phyloP scores from a whole-genome alignment of 768 basidiomycete genomes.

The Lenzites betulinus region DNA sequence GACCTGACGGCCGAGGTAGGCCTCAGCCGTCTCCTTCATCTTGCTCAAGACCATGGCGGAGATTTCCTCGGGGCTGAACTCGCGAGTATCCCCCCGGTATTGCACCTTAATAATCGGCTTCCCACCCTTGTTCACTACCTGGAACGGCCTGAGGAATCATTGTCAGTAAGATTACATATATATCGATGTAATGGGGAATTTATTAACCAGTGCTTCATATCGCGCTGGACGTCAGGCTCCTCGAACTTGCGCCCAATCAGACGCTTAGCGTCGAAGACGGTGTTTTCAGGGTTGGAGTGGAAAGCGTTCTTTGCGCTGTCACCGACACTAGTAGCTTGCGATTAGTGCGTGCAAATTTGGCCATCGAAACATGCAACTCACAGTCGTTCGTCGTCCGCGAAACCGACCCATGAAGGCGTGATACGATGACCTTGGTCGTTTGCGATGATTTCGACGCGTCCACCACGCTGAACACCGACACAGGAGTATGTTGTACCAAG shows the following conservation, averaged over 20 bases:
- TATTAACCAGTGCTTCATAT: constrained; percentile 78
- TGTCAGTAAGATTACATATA: not conserved
- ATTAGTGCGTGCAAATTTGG: not conserved
- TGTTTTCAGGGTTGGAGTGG: constrained; percentile 89
- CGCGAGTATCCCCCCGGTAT: constrained; percentile 76
- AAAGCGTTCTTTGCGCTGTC: constrained; percentile 97
- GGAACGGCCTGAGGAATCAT: constrained; percentile 56
- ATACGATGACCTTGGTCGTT: constrained; percentile 63
- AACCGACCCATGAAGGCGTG: constrained; percentile 64
- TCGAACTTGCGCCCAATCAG: constrained; percentile 87
- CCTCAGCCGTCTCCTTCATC: constrained; percentile 99
- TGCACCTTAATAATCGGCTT: constrained; percentile 80
- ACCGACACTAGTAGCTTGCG: constrained; percentile 59
- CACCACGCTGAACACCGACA: constrained; percentile 52
- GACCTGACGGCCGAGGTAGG: constrained; percentile 94
- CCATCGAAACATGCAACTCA: constrained; percentile 17
- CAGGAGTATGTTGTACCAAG: constrained; percentile 97
- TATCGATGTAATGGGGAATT: not conserved
- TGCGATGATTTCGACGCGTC: constrained; percentile 51
- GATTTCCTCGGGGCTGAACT: constrained; percentile 93
- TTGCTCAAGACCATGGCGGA: constrained; percentile 94
- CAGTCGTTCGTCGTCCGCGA: constrained; percentile 61
- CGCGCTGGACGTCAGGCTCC: constrained; percentile 77
- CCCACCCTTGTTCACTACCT: constrained; percentile 72
- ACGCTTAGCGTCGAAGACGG: constrained; percentile 96